Conservation (phyloP, 2,329 filamentous ascomycete genomes). For the Ophiocordyceps unilateralis region DNA sequence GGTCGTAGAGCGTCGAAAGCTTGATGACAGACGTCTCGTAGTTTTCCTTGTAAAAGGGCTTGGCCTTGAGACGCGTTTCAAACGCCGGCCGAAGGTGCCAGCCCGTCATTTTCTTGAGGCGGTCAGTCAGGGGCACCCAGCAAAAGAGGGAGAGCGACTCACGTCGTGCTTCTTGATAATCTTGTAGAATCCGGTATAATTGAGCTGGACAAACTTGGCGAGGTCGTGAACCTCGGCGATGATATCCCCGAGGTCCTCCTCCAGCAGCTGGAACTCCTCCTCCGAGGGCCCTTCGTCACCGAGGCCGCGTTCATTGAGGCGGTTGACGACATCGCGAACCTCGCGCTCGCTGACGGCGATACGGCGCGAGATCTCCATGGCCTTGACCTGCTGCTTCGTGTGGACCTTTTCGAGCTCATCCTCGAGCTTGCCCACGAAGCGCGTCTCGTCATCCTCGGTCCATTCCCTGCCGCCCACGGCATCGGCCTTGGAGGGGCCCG, state of each 20-base stretch:
- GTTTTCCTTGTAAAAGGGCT: constrained; percentile 98
- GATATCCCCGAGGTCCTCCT: constrained; percentile 91
- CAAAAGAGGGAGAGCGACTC: constrained; percentile 5
- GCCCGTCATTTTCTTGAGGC: constrained; percentile 68
- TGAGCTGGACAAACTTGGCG: constrained; percentile 94
- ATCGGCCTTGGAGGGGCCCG: constrained; percentile 27
- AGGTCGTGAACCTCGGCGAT: constrained; percentile 97
- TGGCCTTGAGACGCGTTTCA: constrained; percentile 80
- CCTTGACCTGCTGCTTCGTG: constrained; percentile 93
- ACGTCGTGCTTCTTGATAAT: constrained; percentile 99
- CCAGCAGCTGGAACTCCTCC: constrained; percentile 84
- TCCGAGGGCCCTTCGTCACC: constrained; percentile 51
- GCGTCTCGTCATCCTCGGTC: constrained; percentile 81
- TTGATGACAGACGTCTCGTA: constrained; percentile 93
- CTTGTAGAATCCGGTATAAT: constrained; percentile 98
- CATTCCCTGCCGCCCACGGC: constrained; percentile 42
- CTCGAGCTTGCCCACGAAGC: constrained; percentile 76
- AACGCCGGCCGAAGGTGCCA: constrained; percentile 96
- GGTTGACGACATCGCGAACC: constrained; percentile 70
- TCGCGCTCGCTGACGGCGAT: constrained; percentile 81
- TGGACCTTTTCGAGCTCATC: constrained; percentile 93
- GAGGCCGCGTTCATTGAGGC: constrained; percentile 46
- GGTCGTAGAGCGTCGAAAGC: constrained; percentile 86
- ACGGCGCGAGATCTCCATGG: constrained; percentile 81
- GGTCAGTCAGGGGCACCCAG: constrained; percentile 2